A percentile compares a stretch with the other conserved stretches of the same genome.
phyloP scores from a whole-genome alignment of 1,284 basidiomycete genomes.

The Papiliotrema nemorosa region DNA sequence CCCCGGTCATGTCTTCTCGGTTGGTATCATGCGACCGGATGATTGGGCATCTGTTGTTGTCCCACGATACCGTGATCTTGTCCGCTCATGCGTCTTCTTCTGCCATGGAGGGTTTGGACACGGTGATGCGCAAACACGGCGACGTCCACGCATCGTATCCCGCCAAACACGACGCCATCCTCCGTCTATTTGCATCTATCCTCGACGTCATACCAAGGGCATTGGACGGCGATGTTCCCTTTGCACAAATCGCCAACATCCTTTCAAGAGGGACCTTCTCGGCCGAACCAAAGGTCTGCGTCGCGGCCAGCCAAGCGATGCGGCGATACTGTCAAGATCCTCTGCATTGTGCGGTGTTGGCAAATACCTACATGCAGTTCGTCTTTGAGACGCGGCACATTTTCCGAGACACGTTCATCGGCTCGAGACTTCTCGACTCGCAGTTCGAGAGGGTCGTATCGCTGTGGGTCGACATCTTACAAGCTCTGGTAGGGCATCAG shows the following conservation, averaged over 20 bases:
- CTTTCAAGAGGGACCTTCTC: slow-evolving; percentile 78
- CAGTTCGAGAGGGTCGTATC: slow-evolving; percentile 57
- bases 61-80: slow-evolving; percentile 74
- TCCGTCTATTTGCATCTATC: slow-evolving; percentile 71
- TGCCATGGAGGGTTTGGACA: slow-evolving; percentile 44
- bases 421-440: slow-evolving; percentile 62
- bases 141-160: slow-evolving; percentile 72
- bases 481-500: slow-evolving; percentile 61
- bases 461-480: slow-evolving; percentile 72
- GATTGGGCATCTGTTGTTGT: slow-evolving; percentile 72
- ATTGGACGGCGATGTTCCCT: slow-evolving; percentile 55
- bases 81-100: slow-evolving; percentile 58
- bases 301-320: slow-evolving; percentile 66
- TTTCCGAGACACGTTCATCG: slow-evolving; percentile 63
- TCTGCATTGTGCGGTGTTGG: slow-evolving; percentile 59
- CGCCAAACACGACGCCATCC: slow-evolving; percentile 59
- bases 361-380: slow-evolving; percentile 69
- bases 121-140: slow-evolving; percentile 55
- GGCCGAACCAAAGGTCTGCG: slow-evolving; percentile 70
- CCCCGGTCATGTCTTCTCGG: slow-evolving; percentile 62
- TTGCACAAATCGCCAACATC: slow-evolving; percentile 70
- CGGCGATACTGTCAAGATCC: slow-evolving; percentile 68
- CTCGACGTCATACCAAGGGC: slow-evolving; percentile 84
- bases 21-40: slow-evolving; percentile 63
- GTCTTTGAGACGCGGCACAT: slow-evolving; percentile 71